Evolutionary conservation across 129 eudicot genomes (phyloP).

Genomic region (Helianthus annuus): HanXRQr2.0-SUNRISE NC_035433.2:141972101-141972600

Average conservation of each 20-base stretch:
- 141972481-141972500: constrained; percentile 15
- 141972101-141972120: no score
- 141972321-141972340: background rate
- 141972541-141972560: constrained; percentile 86
- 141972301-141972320: no score
- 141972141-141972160: no score
- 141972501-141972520: background rate
- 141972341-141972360: background rate
- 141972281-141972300: no score
- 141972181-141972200: no score
- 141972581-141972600: constrained; percentile 85
- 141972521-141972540: constrained; percentile 5
- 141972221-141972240: no score
- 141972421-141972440: background rate
- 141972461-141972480: constrained; percentile 17
- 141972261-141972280: no score
- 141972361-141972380: constrained; percentile 23
- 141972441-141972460: constrained; percentile 29
- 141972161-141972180: no score
- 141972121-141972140: no score
- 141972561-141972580: constrained; percentile 88
- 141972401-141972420: constrained; percentile 2
- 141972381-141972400: constrained; percentile 5
- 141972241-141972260: no score
- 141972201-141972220: no score